Evolutionary conservation across 1,139 yeast genomes (phyloP), one percentile per base, ranked within the genome.

Genomic region (Pichia sp.): DNA sequence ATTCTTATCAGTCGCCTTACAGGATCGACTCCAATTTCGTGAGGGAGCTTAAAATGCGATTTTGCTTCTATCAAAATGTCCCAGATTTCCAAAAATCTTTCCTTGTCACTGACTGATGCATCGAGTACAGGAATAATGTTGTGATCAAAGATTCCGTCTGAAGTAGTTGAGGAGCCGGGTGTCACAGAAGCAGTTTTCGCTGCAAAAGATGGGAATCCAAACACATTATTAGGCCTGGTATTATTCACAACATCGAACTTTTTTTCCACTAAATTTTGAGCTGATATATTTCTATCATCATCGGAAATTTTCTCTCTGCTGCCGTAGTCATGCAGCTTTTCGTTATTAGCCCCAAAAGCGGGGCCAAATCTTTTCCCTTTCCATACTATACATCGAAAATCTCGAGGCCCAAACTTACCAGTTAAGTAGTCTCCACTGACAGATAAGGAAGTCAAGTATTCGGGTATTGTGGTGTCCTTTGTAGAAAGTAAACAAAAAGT

Each of bases 341-440:
- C 58, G 17, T 53, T 41, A 33, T 55, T 55, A 6, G 57, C 55
- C 40, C 55, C 52, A 47, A 55, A 61, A 6, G 67, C 61, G 2
- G 67, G 65, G 2, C 67, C 65, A 30, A 57, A 46, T 41, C 58
- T 54, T 42, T 50, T 58, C 1, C 43, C 46, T 8, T 43, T 33
- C 55, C 56, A 48, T 1, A 55, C 20, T 3, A 56, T 47, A 41
- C 55, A 42, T 46, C 63, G 58, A 4, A 64, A 48, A 54, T 52
- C 56, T 16, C 54, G 55, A 9, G 63, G 57, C 34, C 61, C 62
- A 27, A 58, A 30, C 6, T 55, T 54, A 8, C 68, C 68, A 27
- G 57, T 49, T 3, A 66, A 17, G 51, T 64, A 64, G 51, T 64
- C 67, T 8, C 66, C 65, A 17, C 24, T 16, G 3, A 53, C 27